Percentiles rank a stretch among this genome's conserved stretches.
Evolutionary conservation across 768 basidiomycete species (phyloP).

Genomic region (Heimioporus sp.): DNA sequence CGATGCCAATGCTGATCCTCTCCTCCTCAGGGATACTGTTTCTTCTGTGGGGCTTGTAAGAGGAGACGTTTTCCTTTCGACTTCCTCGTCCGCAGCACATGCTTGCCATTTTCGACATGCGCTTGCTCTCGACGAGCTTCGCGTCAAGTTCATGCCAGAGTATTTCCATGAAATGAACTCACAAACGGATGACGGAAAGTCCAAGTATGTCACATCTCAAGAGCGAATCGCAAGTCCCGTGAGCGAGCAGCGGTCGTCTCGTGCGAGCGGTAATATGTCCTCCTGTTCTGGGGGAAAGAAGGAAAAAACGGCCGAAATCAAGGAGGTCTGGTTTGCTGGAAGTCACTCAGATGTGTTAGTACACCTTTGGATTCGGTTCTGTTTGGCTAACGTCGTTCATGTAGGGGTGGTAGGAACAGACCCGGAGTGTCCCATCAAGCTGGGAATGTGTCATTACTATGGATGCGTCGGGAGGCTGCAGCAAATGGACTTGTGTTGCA

Average conservation of each 20-base stretch:
- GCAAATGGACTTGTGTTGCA: slow-evolving; percentile 24
- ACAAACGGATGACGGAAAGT: slow-evolving; percentile 10
- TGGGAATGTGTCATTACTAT: slow-evolving; percentile 27
- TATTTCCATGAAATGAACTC: slow-evolving; percentile 33
- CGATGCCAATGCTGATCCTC: neutral
- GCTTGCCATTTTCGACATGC: slow-evolving; percentile 64
- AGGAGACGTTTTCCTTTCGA: slow-evolving; percentile 48
- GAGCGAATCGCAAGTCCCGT: neutral
- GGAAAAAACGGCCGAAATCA: slow-evolving; percentile 27
- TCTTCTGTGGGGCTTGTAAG: slow-evolving; percentile 57
- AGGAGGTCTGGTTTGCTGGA: slow-evolving; percentile 69
- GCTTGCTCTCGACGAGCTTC: slow-evolving; percentile 59
- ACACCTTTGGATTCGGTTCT: neutral
- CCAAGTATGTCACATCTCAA: slow-evolving; percentile 4
- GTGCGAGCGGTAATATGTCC: neutral
- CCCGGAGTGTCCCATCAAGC: slow-evolving; percentile 20
- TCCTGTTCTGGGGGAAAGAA: neutral
- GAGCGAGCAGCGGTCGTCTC: neutral
- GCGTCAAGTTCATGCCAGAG: slow-evolving; percentile 56
- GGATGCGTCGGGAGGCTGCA: slow-evolving; percentile 34
- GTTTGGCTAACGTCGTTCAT: neutral
- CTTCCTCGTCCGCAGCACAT: slow-evolving; percentile 53
- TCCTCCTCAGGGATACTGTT: slow-evolving; percentile 57
- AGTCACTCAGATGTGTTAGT: slow-evolving; percentile 36
- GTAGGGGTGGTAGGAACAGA: slow-evolving; percentile 23